Evolutionary conservation across 179 eudicot genomes (phyloP).

Genomic region (Beta corolliflora): DNA sequence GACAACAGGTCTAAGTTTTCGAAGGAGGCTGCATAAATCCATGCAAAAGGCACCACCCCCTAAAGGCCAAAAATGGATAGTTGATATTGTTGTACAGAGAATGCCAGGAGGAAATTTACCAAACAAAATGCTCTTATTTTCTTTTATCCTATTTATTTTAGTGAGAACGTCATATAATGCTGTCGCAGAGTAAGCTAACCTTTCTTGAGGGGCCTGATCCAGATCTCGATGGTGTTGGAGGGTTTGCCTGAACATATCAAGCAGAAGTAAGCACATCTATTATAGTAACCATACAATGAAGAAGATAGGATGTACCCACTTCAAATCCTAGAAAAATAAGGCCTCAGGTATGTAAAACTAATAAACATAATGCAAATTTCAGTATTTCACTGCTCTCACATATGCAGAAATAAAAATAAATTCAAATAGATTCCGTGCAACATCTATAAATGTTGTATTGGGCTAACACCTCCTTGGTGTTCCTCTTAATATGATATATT

Average conservation of each 20-base stretch:
- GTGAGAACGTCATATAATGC: neutral
- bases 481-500: no score
- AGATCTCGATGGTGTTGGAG: conserved; percentile 59
- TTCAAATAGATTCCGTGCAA: no score
- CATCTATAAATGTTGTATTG: no score
- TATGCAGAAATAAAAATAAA: no score
- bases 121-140: no score
- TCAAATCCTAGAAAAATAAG: no score
- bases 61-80: neutral
- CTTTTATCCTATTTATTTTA: neutral
- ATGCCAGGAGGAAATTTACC: neutral
- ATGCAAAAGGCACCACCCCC: neutral
- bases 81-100: neutral
- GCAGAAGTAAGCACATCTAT: conserved; percentile 19
- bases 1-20: neutral
- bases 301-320: neutral
- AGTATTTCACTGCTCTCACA: no score
- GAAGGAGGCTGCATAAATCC: neutral
- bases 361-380: no score
- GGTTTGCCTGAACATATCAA: conserved; percentile 52
- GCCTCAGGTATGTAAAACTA: no score
- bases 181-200: conserved; percentile 38
- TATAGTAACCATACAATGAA: conserved; percentile 1
- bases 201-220: conserved; percentile 90
- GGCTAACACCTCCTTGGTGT: no score